Conservation (phyloP, 768 basidiomycete species). For the Flagelloscypha sp. region DNA sequence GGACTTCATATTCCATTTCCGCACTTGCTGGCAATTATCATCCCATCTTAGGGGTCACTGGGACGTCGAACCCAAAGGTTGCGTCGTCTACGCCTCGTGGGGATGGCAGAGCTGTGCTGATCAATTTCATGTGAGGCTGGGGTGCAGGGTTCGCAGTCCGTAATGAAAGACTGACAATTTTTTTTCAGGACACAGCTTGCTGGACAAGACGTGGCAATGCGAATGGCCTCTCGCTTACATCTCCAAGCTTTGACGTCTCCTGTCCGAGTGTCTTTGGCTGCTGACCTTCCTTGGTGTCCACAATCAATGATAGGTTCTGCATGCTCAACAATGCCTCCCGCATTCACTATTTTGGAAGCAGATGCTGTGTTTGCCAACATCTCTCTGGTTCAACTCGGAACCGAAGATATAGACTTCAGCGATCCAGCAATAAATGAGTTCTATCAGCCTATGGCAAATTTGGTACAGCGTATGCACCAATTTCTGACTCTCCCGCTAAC, state of each 20-base stretch:
- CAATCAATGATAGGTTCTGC: slow-evolving; percentile 11
- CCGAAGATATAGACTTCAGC: slow-evolving; percentile 2
- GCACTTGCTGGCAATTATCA: slow-evolving; percentile 14
- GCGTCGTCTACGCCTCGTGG: slow-evolving; percentile 8
- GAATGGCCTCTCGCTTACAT: too few relatives aligned
- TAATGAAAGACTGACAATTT: too few relatives aligned
- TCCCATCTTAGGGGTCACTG: slow-evolving; percentile 10
- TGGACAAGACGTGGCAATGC: too few relatives aligned
- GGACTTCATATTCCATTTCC: slow-evolving; percentile 12
- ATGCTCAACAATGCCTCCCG: slow-evolving; percentile 12
- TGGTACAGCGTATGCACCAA: too few relatives aligned
- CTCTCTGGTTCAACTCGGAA: slow-evolving; percentile 1
- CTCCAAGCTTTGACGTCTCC: too few relatives aligned
- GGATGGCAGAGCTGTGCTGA: too few relatives aligned
- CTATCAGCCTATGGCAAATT: slow-evolving; percentile 12
- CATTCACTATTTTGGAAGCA: slow-evolving; percentile 11
- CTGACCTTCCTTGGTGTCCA: slow-evolving; percentile 16
- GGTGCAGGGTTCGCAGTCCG: too few relatives aligned
- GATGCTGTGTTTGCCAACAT: slow-evolving; percentile 9
- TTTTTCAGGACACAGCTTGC: too few relatives aligned
- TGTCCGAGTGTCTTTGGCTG: slow-evolving; percentile 15
- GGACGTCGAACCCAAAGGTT: slow-evolving; percentile 8
- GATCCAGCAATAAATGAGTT: slow-evolving; percentile 6
- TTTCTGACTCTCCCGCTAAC: too few relatives aligned
- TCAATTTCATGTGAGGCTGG: too few relatives aligned